Base-by-base conservation (phyloP, 768 basidiomycete species). In the Termitomyces sp. region DNA sequence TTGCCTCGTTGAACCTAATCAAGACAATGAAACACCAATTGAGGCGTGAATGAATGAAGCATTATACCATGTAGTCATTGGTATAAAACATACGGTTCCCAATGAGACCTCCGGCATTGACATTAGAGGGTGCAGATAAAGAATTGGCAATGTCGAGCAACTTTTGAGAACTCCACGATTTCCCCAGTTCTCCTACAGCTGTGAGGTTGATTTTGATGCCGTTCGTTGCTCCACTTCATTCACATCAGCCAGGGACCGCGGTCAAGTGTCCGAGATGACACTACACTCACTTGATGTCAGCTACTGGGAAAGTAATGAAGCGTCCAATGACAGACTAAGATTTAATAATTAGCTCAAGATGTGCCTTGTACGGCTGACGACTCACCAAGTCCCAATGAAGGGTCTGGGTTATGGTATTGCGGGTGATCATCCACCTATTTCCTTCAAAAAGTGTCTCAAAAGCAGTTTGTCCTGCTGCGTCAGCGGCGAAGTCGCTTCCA, bases 331-430 rank as follows among this genome's bases (percentile, higher is more conserved):
- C 79, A 16, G 60, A 63, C 61, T 64, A 18, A 20, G 9, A 32
- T 35, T 50, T 16, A 32, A 18, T 20, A 18, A 33, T 60, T 26
- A 65, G 56, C 80, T 28, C 6, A 16, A 36, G 10, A 1, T 7
- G 22, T 32, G 1, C 16, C 11, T 33, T 30, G 35, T 36, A 28
- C 8, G 8, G 28, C 2, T 18, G 20, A 24, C 32, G 7, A 74
- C 87, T 67, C 58, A 88, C 86, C 63, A 86, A 82, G 63, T 91
- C 88, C 85, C 86, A 91, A 65, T 88, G 86, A 48, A 85, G 67
- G 10, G 81, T 77, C 5, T 75, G 69, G 2, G 87, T 87, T 32
- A 78, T 51, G 8, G 74, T 69, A 65, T 90, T 88, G 6, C 72
- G 70, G 63, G 77, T 85, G 30, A 88, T 83, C 86, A 88, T 88